Conservation (phyloP, 441 rosid species). For the Pelargonium australe region DNA sequence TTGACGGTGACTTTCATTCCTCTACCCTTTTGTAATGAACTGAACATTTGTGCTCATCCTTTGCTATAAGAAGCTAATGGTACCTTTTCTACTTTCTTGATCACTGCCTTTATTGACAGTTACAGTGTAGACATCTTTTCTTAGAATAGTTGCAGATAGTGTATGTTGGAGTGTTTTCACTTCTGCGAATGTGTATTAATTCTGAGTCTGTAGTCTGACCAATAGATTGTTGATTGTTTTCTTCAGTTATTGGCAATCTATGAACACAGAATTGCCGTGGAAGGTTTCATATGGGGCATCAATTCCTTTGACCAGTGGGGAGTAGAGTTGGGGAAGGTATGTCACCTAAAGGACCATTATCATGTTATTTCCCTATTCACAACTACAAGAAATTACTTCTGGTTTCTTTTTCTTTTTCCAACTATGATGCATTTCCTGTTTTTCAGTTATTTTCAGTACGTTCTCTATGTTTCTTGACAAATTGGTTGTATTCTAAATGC, state of each 20-base stretch:
- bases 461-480: not conserved
- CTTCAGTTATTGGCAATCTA: slow-evolving; percentile 81
- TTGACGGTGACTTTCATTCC: not conserved
- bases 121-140: too few relatives aligned
- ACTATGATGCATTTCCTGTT: not conserved
- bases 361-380: not conserved
- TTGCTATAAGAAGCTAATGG: not conserved
- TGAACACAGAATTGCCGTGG: slow-evolving; percentile 90
- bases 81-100: not conserved
- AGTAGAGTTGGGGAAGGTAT: slow-evolving; percentile 58
- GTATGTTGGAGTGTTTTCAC: not conserved
- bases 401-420: not conserved
- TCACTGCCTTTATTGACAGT: not conserved
- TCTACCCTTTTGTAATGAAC: not conserved
- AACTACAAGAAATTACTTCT: not conserved
- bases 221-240: slow-evolving; percentile 6
- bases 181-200: not conserved
- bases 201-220: slow-evolving; percentile 6
- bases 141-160: not conserved
- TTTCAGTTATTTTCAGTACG: not conserved
- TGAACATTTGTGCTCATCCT: not conserved
- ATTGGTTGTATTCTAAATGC: slow-evolving; percentile 10
- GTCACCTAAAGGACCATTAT: not conserved
- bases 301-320: slow-evolving; percentile 99
- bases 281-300: slow-evolving; percentile 92